Evolutionary conservation across 768 basidiomycete species (phyloP).

Genomic region (Wakefieldia striispora): DNA sequence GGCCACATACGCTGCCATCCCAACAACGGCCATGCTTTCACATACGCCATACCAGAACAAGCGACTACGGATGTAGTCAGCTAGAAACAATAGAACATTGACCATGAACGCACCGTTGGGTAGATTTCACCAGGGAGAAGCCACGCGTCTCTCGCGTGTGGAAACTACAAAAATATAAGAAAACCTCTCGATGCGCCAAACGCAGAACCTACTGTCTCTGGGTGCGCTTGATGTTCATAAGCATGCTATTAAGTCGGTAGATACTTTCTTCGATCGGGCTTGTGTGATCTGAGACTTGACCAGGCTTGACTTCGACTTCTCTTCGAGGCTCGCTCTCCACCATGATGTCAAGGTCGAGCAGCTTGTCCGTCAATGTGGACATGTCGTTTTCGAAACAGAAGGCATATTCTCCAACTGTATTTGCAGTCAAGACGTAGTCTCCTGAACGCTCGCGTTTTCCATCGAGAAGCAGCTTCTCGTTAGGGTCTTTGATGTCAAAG

Average conservation of each 20-base stretch:
- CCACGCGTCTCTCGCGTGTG: constrained; percentile 93
- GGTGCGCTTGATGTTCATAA: constrained; percentile 86
- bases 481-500: constrained; percentile 90
- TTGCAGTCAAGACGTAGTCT: constrained; percentile 96
- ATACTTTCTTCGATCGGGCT: constrained; percentile 93
- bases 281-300: constrained; percentile 90
- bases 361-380: constrained; percentile 89
- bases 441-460: constrained; percentile 90
- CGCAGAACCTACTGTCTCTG: constrained; percentile 79
- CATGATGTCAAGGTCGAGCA: constrained; percentile 97
- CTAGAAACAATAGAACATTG: not conserved
- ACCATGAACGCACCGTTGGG: constrained; percentile 60
- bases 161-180: constrained; percentile 52
- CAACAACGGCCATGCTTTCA: constrained; percentile 74
- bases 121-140: constrained; percentile 90
- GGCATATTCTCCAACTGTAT: constrained; percentile 83
- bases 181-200: not conserved
- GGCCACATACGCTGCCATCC: constrained; percentile 80
- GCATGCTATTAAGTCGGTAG: constrained; percentile 82
- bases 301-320: constrained; percentile 83
- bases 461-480: constrained; percentile 82
- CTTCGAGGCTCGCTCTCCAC: constrained; percentile 95
- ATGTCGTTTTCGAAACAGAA: constrained; percentile 99
- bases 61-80: constrained; percentile 46
- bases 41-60: constrained; percentile 93